Evolutionary conservation across 2,329 filamentous ascomycete species (phyloP).

Genomic region (Leptographium flavum): DNA sequence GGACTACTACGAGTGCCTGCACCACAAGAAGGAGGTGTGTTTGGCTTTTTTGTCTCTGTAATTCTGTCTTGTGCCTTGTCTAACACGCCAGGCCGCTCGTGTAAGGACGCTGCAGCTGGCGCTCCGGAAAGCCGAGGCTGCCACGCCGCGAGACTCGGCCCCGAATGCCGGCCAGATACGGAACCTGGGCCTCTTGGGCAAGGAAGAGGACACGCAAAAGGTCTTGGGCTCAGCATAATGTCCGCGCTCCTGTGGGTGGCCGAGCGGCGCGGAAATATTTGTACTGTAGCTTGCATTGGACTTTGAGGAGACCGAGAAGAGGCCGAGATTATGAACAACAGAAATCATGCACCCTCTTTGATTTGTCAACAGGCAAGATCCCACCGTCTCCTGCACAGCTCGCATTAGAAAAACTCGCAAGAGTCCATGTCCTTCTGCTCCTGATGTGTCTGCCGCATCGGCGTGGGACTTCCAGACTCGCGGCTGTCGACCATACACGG

Average conservation of each 20-base stretch:
- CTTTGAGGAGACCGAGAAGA: too few species aligned
- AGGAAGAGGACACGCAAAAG: conserved; percentile 65
- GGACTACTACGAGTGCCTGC: conserved; percentile 97
- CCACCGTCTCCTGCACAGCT: too few species aligned
- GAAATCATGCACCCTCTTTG: not conserved
- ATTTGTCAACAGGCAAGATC: too few species aligned
- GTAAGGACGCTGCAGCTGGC: conserved; percentile 67
- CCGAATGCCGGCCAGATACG: conserved; percentile 78
- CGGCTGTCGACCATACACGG: not conserved
- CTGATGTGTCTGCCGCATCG: not conserved
- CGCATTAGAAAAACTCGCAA: not conserved
- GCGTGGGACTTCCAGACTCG: not conserved
- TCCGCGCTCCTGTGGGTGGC: not conserved
- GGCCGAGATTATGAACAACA: not conserved
- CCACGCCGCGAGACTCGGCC: conserved; percentile 63
- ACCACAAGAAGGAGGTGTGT: conserved; percentile 93
- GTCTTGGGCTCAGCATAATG: conserved; percentile 25
- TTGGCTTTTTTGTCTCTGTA: too few species aligned
- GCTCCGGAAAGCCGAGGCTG: conserved; percentile 65
- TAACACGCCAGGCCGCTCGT: conserved; percentile 51
- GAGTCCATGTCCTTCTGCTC: not conserved
- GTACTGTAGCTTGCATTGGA: not conserved
- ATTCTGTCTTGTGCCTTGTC: not conserved
- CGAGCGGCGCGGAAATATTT: not conserved
- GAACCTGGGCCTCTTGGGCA: conserved; percentile 69